Base-by-base conservation (phyloP, 164 flowering plant genomes). In the Umbellularia californica region DNA sequence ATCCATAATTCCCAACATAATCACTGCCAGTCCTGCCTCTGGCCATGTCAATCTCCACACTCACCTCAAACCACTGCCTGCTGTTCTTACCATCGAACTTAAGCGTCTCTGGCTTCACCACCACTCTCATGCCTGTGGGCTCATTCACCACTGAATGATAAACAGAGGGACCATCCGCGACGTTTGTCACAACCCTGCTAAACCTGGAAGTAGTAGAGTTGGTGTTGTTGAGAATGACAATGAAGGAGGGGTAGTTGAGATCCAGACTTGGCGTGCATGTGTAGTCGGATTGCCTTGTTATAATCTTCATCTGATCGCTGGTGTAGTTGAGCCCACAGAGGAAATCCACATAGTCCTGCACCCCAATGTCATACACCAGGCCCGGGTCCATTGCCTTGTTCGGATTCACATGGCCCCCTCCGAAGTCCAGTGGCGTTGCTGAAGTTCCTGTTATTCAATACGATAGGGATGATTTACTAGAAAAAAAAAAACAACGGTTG, bases 381-480 rank as follows among this genome's bases (percentile, higher is more conserved):
- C 87, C 83, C 2, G 85, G 89, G 50, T 86, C 83, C 78, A 82
- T 28, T 23, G 88, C 89, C 72, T 79, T 75, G 79, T 79, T 73
- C 2, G 87, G 87, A 58, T 84, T 75, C 1, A 86, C 66, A 52
- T 81, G 84, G 13, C 87, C 85, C 1, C 75, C 83, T 23, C 88
- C 88, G 11, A 27, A 82, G 58, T 83, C 88, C 11, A 83, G 75
- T 9, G 85, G 85, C 0, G 82, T 83, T 6, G 70, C 83, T 0
- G 79, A 28, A 13, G 70, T 65, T 35, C 80, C 76, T 0, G 65
- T 41, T 11, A 41, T 41, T 41, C 47, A 41, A 41, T 9, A 41
- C 11, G 10, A 41, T 41, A 41, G 47, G 47, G 47, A 41, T 41
- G 47, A 30, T 5, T 30, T 30, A 30, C 35, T 30, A 3, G 5